Evolutionary conservation across 179 eudicot species (phyloP).

Genomic region (Silene coronaria): DNA sequence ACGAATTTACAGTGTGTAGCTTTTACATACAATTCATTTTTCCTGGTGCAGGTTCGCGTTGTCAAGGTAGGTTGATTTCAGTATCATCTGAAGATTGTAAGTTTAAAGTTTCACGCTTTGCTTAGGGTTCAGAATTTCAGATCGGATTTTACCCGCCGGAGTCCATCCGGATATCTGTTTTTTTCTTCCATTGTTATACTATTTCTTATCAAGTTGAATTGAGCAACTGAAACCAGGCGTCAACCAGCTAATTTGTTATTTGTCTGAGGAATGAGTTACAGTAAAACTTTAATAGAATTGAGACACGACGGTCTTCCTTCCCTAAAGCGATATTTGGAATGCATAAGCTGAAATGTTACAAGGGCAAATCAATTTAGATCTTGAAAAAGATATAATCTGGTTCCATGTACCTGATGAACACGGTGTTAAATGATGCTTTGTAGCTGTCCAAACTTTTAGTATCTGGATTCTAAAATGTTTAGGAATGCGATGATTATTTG

Average conservation of each 20-base stretch:
- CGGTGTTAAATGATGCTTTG: neutral
- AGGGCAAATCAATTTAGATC: neutral
- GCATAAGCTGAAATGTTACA: constrained; percentile 2
- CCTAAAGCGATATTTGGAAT: neutral
- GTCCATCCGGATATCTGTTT: neutral
- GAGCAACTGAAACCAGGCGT: neutral
- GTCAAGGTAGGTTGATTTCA: constrained; percentile 81
- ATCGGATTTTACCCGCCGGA: neutral
- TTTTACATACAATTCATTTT: constrained; percentile 19
- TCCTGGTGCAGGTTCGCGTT: constrained; percentile 76
- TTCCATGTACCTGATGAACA: neutral
- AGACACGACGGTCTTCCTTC: neutral
- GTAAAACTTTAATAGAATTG: neutral
- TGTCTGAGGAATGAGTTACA: neutral
- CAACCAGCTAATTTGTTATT: neutral
- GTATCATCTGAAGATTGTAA: constrained; percentile 30
- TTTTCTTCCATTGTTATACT: neutral
- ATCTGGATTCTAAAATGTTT: neutral
- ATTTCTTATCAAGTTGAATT: neutral
- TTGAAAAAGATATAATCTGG: neutral
- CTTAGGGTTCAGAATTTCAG: neutral
- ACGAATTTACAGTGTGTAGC: neutral
- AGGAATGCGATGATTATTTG: neutral
- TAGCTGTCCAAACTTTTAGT: neutral
- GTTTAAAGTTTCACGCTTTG: constrained; percentile 25